phyloP scores from a whole-genome alignment of 2,329 filamentous ascomycete species.

The Sporothrix phasma region DNA sequence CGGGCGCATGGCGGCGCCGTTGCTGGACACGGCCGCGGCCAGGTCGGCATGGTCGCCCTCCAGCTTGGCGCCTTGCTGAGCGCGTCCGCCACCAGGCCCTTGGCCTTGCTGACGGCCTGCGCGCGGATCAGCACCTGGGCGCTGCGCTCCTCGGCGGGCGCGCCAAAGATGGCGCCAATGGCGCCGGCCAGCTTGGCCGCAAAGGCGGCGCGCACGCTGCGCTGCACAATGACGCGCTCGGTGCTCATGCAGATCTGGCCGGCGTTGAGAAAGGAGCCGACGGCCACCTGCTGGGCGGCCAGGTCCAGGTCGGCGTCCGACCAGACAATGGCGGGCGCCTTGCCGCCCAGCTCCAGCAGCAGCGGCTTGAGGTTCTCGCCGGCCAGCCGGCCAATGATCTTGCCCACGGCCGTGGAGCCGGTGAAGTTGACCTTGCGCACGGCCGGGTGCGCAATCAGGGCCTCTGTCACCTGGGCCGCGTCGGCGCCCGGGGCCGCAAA shows the following conservation, averaged over 20 bases:
- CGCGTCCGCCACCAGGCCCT: background rate
- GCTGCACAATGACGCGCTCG: slow-evolving; percentile 57
- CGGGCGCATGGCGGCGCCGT: slow-evolving; percentile 36
- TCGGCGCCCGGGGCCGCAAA: slow-evolving; percentile 54
- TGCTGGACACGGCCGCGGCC: background rate
- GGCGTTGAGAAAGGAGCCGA: slow-evolving; percentile 61
- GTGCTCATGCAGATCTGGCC: slow-evolving; percentile 86
- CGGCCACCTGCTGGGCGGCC: slow-evolving; percentile 57
- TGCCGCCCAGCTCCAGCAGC: slow-evolving; percentile 73
- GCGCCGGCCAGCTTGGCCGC: slow-evolving; percentile 29
- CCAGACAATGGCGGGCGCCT: slow-evolving; percentile 68
- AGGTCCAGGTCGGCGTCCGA: slow-evolving; percentile 67
- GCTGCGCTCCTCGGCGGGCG: slow-evolving; percentile 25
- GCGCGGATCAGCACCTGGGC: background rate
- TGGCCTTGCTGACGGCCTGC: background rate
- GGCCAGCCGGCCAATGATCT: slow-evolving; percentile 58
- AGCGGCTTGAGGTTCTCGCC: slow-evolving; percentile 70
- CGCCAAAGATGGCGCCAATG: background rate
- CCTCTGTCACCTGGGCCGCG: slow-evolving; percentile 55
- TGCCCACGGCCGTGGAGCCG: slow-evolving; percentile 63
- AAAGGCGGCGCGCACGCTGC: slow-evolving; percentile 37
- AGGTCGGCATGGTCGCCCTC: slow-evolving; percentile 26
- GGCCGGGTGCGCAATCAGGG: slow-evolving; percentile 55
- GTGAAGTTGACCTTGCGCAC: slow-evolving; percentile 84
- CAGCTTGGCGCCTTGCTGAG: slow-evolving; percentile 23